phyloP scores from a whole-genome alignment of 2,329 filamentous ascomycete species.

The Lasiodiplodia theobromae region DNA sequence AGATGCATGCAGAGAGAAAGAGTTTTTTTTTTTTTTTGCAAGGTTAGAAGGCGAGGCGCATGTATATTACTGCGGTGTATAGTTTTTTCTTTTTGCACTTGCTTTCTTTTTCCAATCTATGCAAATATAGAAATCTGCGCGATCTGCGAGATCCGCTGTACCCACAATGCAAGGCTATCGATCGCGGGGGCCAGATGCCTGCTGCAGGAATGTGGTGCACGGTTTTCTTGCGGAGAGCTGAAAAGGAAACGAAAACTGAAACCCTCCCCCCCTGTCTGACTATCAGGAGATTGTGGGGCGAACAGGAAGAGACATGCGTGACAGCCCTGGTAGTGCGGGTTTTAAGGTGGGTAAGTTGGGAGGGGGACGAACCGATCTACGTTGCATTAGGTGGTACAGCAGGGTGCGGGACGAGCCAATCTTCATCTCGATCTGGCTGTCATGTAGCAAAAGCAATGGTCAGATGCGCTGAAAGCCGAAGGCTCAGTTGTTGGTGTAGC shows the following conservation, averaged over 20 bases:
- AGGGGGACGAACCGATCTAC: not conserved
- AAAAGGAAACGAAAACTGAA: not conserved
- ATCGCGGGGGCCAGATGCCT: not conserved
- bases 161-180: not conserved
- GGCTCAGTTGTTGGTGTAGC: too few species aligned
- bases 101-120: not conserved
- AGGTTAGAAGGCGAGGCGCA: not conserved
- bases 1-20: not conserved
- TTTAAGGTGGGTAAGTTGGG: not conserved
- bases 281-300: not conserved
- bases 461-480: not conserved
- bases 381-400: too few species aligned
- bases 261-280: not conserved
- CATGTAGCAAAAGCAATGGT: not conserved
- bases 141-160: not conserved
- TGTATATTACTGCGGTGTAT: not conserved
- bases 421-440: conserved; percentile 6
- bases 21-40: too few species aligned
- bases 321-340: not conserved
- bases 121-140: not conserved
- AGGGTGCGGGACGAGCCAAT: not conserved
- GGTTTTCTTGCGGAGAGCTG: not conserved
- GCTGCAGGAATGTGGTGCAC: not conserved
- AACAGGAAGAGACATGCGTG: not conserved
- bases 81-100: not conserved